Percentiles rank a stretch among this genome's conserved stretches.
Evolutionary conservation across 495 filamentous ascomycete species (phyloP).

Genomic region (Cladorrhinum samala): DNA sequence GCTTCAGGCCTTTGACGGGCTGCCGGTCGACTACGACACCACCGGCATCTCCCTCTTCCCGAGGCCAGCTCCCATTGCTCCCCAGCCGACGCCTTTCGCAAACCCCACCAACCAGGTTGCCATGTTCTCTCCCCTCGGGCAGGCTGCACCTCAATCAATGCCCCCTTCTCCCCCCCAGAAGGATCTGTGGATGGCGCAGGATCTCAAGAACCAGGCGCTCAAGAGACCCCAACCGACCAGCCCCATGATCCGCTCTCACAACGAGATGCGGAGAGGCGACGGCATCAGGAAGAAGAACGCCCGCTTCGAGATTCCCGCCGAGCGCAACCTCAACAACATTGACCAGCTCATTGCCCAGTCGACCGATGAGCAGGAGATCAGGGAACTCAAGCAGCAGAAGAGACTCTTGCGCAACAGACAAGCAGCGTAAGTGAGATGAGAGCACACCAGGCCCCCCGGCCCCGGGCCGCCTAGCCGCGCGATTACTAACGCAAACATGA

Average conservation of each 20-base stretch:
- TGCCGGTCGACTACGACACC: conserved; percentile 55
- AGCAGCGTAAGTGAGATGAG: conserved; percentile 67
- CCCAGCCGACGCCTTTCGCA: conserved; percentile 46
- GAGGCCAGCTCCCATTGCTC: conserved; percentile 39
- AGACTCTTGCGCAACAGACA: conserved; percentile 89
- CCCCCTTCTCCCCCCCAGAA: conserved; percentile 50
- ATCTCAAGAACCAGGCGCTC: conserved; percentile 55
- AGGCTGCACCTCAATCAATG: conserved; percentile 32
- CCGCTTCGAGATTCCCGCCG: conserved; percentile 92
- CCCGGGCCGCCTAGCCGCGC: conserved; percentile 13
- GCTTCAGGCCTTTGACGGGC: conserved; percentile 55
- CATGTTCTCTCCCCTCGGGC: conserved; percentile 46
- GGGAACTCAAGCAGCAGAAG: conserved; percentile 98
- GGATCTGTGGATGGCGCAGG: conserved; percentile 46
- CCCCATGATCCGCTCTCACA: conserved; percentile 70
- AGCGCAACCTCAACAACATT: conserved; percentile 90
- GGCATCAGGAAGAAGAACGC: conserved; percentile 99
- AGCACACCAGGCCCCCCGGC: not conserved
- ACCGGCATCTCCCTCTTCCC: conserved; percentile 40
- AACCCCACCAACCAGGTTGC: conserved; percentile 41
- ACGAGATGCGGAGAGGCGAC: conserved; percentile 74
- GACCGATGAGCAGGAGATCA: conserved; percentile 87
- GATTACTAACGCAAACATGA: conserved; percentile 32
- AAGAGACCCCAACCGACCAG: conserved; percentile 66
- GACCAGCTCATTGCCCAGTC: conserved; percentile 86